These are phyloP conservation scores for Cucurbita maxima DNA, from an alignment of 306 rosid genomes.

Conservation along the genomic window DNA sequence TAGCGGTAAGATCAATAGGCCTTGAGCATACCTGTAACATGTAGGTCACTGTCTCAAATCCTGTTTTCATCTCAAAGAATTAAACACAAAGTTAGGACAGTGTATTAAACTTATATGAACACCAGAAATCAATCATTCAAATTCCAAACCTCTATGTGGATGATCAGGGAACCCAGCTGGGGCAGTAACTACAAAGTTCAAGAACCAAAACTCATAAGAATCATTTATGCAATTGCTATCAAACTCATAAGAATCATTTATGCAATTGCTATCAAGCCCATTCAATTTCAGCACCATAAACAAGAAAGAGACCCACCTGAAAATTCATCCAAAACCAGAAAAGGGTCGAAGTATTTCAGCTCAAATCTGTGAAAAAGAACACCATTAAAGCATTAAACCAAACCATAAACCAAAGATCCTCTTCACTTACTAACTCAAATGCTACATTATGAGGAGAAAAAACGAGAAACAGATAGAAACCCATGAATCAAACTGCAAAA, in stretches of 20 bases:
- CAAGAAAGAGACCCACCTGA: conserved; percentile 42
- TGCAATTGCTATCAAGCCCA: not conserved
- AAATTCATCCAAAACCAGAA: conserved; percentile 84
- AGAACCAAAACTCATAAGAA: not conserved
- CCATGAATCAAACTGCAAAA: not conserved
- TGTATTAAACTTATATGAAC: not conserved
- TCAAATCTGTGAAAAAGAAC: conserved; percentile 49
- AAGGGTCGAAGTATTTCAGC: conserved; percentile 86
- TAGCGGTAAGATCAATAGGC: not conserved
- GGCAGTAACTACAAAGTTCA: conserved; percentile 50
- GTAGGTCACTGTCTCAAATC: conserved; percentile 96
- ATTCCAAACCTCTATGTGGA: conserved; percentile 74
- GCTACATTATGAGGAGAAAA: not conserved
- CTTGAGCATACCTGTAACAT: conserved; percentile 71
- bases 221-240: too few species aligned
- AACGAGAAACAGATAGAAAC: not conserved
- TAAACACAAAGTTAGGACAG: not conserved
- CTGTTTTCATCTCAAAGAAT: conserved; percentile 30
- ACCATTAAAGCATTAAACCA: conserved; percentile 8
- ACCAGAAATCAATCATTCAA: not conserved
- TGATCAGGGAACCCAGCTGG: conserved; percentile 99
- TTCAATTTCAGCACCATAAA: not conserved
- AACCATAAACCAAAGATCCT: not conserved
- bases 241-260: not conserved
- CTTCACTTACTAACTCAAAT: not conserved